Evolutionary conservation across 129 eudicot genomes (phyloP).

Genomic region (Oenanthe sinensis): DNA sequence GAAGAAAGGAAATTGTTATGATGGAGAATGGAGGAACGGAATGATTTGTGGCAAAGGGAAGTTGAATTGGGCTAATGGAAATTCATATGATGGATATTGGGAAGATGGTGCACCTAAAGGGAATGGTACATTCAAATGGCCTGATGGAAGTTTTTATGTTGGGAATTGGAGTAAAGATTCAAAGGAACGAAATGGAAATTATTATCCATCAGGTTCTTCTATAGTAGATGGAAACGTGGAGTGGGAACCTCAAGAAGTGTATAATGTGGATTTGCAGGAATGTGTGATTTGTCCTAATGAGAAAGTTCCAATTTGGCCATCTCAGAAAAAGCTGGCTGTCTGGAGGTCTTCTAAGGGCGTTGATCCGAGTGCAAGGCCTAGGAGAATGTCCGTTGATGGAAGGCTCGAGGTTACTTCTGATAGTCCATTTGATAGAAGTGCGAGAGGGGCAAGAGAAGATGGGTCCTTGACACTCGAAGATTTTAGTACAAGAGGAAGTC

Average conservation of each 20-base stretch:
- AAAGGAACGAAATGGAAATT: slow-evolving; percentile 40
- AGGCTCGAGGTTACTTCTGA: slow-evolving; percentile 36
- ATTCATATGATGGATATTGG: slow-evolving; percentile 50
- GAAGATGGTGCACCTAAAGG: slow-evolving; percentile 53
- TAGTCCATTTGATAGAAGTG: slow-evolving; percentile 17
- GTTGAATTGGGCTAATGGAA: slow-evolving; percentile 43
- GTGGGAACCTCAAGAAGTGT: slow-evolving; percentile 69
- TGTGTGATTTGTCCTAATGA: slow-evolving; percentile 45
- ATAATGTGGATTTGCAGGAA: slow-evolving; percentile 35
- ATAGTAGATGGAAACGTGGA: slow-evolving; percentile 24
- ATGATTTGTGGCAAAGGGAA: slow-evolving; percentile 41
- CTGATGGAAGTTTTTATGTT: slow-evolving; percentile 49
- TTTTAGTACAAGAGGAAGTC: slow-evolving; percentile 24
- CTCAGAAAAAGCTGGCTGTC: slow-evolving; percentile 78
- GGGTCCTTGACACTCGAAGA: slow-evolving; percentile 23
- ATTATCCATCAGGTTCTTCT: slow-evolving; percentile 34
- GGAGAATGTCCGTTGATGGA: slow-evolving; percentile 86
- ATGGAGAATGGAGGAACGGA: slow-evolving; percentile 58
- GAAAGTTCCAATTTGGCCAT: slow-evolving; percentile 65
- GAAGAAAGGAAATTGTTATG: slow-evolving; percentile 45
- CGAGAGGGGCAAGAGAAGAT: slow-evolving; percentile 34
- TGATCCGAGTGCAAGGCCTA: slow-evolving; percentile 39
- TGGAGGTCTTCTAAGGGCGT: slow-evolving; percentile 61
- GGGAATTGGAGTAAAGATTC: slow-evolving; percentile 58
- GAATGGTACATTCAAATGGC: slow-evolving; percentile 40